phyloP scores from a whole-genome alignment of 1,139 yeast genomes.

The Scheffersomyces titani region DNA sequence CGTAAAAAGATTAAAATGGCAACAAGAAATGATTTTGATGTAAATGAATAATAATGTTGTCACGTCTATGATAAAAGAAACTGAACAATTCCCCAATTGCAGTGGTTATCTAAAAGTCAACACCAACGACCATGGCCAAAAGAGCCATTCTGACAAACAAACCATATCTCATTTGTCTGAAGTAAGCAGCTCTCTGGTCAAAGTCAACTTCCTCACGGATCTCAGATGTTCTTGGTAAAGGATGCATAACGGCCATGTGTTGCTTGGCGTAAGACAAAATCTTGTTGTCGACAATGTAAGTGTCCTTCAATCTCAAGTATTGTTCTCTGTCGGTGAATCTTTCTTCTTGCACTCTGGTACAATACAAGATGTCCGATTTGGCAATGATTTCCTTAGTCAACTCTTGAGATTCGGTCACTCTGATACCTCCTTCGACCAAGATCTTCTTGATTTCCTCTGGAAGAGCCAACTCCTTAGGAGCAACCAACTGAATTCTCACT shows the following conservation, averaged over 20 bases:
- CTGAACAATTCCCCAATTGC: slow-evolving; percentile 17
- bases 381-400: slow-evolving; percentile 84
- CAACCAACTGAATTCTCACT: slow-evolving; percentile 87
- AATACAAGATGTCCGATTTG: slow-evolving; percentile 90
- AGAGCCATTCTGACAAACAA: slow-evolving; percentile 98
- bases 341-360: slow-evolving; percentile 98
- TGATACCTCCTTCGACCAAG: slow-evolving; percentile 66
- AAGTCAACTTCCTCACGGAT: slow-evolving; percentile 98
- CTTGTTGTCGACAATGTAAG: slow-evolving; percentile 89
- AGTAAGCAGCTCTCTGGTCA: slow-evolving; percentile 98
- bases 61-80: background rate
- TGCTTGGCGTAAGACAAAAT: slow-evolving; percentile 91
- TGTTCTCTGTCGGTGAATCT: slow-evolving; percentile 77
- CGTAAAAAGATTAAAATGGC: background rate
- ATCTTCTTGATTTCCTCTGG: slow-evolving; percentile 73
- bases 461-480: slow-evolving; percentile 84
- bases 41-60: background rate
- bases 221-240: slow-evolving; percentile 96
- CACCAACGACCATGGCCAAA: slow-evolving; percentile 96
- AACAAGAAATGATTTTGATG: background rate
- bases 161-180: slow-evolving; percentile 99
- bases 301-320: slow-evolving; percentile 87
- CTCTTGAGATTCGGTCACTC: slow-evolving; percentile 69
- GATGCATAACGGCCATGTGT: slow-evolving; percentile 99
- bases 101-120: slow-evolving; percentile 46